phyloP scores from a whole-genome alignment of 306 rosid genomes.

The Cucurbita pepo region DNA sequence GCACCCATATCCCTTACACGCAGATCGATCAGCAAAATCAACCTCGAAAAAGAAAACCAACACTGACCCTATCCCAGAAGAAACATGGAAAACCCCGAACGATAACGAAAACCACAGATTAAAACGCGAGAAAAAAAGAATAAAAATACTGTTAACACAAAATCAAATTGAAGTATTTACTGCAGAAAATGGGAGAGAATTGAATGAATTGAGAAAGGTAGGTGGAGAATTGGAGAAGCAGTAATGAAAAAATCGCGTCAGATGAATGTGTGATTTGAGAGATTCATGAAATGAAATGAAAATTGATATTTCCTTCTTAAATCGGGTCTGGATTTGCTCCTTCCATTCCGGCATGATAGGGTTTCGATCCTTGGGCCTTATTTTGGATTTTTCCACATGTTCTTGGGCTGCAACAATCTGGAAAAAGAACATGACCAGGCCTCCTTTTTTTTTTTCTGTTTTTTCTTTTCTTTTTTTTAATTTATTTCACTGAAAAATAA shows the following conservation, averaged over 20 bases:
- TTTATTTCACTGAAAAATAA: too few species aligned
- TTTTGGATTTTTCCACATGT: not conserved
- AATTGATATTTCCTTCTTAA: not conserved
- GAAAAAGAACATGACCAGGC: too few species aligned
- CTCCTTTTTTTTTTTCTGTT: too few species aligned
- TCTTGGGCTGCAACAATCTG: not conserved
- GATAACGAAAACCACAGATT: not conserved
- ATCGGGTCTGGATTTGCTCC: slow-evolving; percentile 7
- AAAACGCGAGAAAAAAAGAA: not conserved
- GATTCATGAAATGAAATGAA: not conserved
- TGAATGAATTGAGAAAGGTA: not conserved
- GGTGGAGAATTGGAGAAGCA: not conserved
- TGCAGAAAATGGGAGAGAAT: not conserved
- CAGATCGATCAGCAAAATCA: slow-evolving; percentile 3
- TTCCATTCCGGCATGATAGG: not conserved
- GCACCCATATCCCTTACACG: not conserved
- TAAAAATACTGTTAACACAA: not conserved
- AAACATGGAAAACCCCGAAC: slow-evolving; percentile 5
- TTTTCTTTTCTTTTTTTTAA: too few species aligned
- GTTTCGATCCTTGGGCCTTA: not conserved
- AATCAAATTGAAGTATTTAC: not conserved
- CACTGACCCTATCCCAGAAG: not conserved
- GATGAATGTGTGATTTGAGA: not conserved
- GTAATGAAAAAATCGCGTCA: not conserved
- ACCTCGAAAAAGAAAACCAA: not conserved